A percentile compares a stretch with the other conserved stretches of the same genome.
Conservation (phyloP, 2,329 filamentous ascomycete genomes). For the Elsinoe fawcettii region DNA sequence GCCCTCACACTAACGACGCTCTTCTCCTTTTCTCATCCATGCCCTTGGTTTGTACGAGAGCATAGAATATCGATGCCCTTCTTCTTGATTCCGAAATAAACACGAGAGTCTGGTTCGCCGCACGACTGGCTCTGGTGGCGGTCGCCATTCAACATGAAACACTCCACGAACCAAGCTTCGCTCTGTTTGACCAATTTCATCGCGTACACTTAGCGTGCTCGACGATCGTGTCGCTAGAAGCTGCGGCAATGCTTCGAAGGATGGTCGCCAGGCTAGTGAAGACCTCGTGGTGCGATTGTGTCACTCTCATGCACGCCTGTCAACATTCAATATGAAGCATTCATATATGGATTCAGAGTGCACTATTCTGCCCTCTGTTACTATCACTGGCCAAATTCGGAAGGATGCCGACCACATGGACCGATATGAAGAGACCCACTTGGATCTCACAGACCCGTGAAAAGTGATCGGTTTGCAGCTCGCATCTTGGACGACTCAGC, state of each 20-base stretch:
- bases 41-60: neutral
- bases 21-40: neutral
- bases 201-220: constrained; percentile 1
- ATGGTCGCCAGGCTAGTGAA: neutral
- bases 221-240: constrained; percentile 12
- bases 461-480: neutral
- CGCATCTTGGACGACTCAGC: neutral
- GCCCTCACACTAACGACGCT: neutral
- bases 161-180: constrained; percentile 1
- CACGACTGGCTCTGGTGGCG: neutral
- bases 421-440: neutral
- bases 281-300: neutral
- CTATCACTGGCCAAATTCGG: neutral
- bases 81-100: neutral
- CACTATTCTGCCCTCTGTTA: neutral
- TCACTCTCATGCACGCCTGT: constrained; percentile 1
- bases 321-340: neutral
- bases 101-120: neutral
- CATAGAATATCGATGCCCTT: neutral
- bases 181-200: constrained; percentile 9
- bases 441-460: neutral
- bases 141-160: constrained; percentile 10
- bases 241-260: neutral
- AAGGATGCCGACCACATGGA: neutral
- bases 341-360: neutral